Base-by-base conservation (phyloP, 352 stramenopile genomes). In the Pythium dissotocum region DNA sequence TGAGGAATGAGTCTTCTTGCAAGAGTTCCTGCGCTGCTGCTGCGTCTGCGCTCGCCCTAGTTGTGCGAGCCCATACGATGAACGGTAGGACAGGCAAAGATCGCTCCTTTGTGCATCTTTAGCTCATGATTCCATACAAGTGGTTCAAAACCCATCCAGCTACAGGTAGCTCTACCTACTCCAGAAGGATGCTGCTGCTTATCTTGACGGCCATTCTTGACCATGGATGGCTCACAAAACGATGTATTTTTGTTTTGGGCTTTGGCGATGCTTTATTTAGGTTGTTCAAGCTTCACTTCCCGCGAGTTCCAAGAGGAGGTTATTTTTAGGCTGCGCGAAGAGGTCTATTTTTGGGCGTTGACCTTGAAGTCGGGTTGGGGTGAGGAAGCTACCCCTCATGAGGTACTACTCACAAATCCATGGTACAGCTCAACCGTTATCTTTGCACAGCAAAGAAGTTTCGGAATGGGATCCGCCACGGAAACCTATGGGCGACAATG, bases 341-440 rank as follows among this genome's bases (percentile, higher is more conserved):
- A 10, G 40, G 40, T 14, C 16, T 48, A 48, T 48, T 48, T 48
- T 48, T 48, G 40, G 40, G 14, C 10, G 30, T 24, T 61, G 2
- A 6, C 6, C 6, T 36, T 55, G 26, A 30, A 60, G 36, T 53
- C 38, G 38, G 9, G 33, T 1, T 44, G 18, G 26, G 55, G 59
- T 67, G 46, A 54, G 36, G 54, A 68, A 63, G n/a, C 13, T 10
- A 48, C 13, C 54, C 49, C 42, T 10, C 52, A 21, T 61, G 64
- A 14, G 57, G 26, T 49, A 65, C 2, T 65, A 70, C 36, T 40
- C 26, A 18, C 30, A 12, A n/a, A 51, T 65, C 38, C 38, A 40
- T 58, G 28, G 56, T 70, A 69, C 46, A 13, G 24, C 1, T 26
- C 26, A 63, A 26, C 46, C 42, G 63, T 69, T 69, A 57, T 40